These are phyloP conservation scores for Linaria vulgaris DNA, from an alignment of 257 asterid genomes.

Conservation along the genomic window DNA sequence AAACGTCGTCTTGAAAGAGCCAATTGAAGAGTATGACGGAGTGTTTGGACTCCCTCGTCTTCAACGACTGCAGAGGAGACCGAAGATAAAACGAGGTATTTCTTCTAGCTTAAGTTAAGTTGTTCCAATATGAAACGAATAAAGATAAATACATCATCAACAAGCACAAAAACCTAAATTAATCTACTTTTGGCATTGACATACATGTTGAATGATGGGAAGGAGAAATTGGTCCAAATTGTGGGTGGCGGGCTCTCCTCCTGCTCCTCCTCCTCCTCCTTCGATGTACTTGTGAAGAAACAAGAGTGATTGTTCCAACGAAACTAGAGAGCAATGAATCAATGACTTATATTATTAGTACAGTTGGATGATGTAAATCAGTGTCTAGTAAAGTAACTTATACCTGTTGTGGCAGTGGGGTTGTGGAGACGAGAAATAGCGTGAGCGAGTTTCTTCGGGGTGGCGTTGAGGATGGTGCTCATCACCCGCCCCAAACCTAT, in stretches of 20 bases:
- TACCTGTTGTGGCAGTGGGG: slow-evolving; percentile 56
- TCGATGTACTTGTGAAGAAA: slow-evolving; percentile 82
- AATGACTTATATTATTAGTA: too few relatives aligned
- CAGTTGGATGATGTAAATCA: neutral
- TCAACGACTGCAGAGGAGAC: slow-evolving; percentile 45
- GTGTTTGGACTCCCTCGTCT: slow-evolving; percentile 46
- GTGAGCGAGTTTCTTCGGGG: slow-evolving; percentile 74
- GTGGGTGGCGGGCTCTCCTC: slow-evolving; percentile 52
- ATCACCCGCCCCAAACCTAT: slow-evolving; percentile 56
- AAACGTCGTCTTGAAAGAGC: slow-evolving; percentile 71
- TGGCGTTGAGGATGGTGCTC: slow-evolving; percentile 57
- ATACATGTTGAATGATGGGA: slow-evolving; percentile 86
- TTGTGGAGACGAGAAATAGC: slow-evolving; percentile 55
- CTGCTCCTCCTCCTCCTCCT: too few relatives aligned
- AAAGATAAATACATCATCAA: too few relatives aligned
- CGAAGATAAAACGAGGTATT: neutral
- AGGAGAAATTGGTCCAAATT: slow-evolving; percentile 72
- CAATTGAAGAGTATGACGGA: slow-evolving; percentile 71
- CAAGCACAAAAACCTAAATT: too few relatives aligned
- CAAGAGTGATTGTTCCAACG: slow-evolving; percentile 87
- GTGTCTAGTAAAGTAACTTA: neutral
- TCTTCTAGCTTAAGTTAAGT: too few relatives aligned
- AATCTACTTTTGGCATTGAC: too few relatives aligned
- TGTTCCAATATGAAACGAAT: too few relatives aligned
- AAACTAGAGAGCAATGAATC: too few relatives aligned